Evolutionary conservation across 805 yeast genomes (phyloP).

Genomic region (Lipomyces sp.): DNA sequence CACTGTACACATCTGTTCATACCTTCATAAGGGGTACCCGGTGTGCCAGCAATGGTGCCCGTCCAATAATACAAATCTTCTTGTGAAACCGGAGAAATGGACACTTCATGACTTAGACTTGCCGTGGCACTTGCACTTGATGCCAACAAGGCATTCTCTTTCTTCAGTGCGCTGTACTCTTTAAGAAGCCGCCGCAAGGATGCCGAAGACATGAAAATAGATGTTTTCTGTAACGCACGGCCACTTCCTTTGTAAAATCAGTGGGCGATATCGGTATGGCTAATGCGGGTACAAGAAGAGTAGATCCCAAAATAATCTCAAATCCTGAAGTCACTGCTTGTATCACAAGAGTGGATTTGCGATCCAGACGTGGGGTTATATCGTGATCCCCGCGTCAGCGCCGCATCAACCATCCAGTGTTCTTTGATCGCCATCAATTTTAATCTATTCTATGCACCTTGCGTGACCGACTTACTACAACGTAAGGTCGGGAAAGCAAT

Average conservation of each 20-base stretch:
- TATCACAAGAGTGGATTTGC: too few relatives aligned
- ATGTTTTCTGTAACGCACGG: neutral
- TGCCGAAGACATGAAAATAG: constrained; percentile 9
- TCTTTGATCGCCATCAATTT: too few relatives aligned
- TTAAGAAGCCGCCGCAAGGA: constrained; percentile 29
- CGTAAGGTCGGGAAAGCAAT: neutral
- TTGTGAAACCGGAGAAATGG: constrained; percentile 29
- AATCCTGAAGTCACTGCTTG: too few relatives aligned
- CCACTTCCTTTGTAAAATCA: neutral
- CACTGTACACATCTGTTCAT: constrained; percentile 27
- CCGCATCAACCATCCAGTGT: too few relatives aligned
- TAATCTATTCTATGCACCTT: too few relatives aligned
- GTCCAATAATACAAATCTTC: constrained; percentile 33
- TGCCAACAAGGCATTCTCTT: constrained; percentile 10
- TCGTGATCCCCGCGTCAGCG: too few relatives aligned
- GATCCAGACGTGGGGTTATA: too few relatives aligned
- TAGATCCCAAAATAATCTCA: neutral
- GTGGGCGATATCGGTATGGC: neutral
- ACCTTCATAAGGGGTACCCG: constrained; percentile 28
- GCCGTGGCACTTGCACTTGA: neutral
- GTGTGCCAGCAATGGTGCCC: constrained; percentile 25
- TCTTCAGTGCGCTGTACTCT: constrained; percentile 20
- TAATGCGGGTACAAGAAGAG: neutral
- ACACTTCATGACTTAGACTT: constrained; percentile 4
- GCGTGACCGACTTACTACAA: neutral